phyloP scores from a whole-genome alignment of 306 rosid genomes.

The Sicyos edulis region DNA sequence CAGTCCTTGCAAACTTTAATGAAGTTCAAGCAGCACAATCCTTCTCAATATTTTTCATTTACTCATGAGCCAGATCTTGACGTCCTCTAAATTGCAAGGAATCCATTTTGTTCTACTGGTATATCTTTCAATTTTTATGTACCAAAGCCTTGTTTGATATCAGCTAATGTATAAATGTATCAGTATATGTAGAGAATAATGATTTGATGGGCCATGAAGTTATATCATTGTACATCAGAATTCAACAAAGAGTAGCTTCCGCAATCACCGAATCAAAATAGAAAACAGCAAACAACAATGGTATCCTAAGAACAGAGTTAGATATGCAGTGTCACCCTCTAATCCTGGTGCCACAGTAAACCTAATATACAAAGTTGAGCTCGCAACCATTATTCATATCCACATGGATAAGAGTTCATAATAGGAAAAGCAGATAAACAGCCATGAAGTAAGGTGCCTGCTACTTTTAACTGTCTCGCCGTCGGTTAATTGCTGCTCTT shows the following conservation, averaged over 20 bases:
- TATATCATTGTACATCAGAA: background rate
- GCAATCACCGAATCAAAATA: background rate
- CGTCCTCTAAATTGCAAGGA: slow-evolving; percentile 16
- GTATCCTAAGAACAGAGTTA: background rate
- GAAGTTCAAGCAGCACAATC: slow-evolving; percentile 10
- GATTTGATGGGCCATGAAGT: slow-evolving; percentile 3
- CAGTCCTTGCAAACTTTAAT: slow-evolving; percentile 34
- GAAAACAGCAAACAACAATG: background rate
- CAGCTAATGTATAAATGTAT: slow-evolving; percentile 15
- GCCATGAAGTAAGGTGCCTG: background rate
- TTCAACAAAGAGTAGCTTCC: background rate
- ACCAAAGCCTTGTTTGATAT: slow-evolving; percentile 8
- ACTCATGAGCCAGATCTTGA: slow-evolving; percentile 10
- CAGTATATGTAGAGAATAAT: slow-evolving; percentile 8
- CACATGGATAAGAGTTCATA: background rate
- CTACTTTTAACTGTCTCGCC: background rate
- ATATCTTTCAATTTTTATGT: slow-evolving; percentile 11
- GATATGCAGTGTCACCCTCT: too few relatives aligned
- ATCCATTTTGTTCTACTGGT: background rate
- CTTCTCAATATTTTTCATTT: background rate
- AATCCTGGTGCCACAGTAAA: too few relatives aligned
- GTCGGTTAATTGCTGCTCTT: background rate
- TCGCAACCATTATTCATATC: slow-evolving; percentile 4
- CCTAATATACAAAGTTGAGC: background rate
- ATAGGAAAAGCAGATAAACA: background rate